Evolutionary conservation across 768 basidiomycete species (phyloP).

Genomic region (Agaricus subrufescens): DNA sequence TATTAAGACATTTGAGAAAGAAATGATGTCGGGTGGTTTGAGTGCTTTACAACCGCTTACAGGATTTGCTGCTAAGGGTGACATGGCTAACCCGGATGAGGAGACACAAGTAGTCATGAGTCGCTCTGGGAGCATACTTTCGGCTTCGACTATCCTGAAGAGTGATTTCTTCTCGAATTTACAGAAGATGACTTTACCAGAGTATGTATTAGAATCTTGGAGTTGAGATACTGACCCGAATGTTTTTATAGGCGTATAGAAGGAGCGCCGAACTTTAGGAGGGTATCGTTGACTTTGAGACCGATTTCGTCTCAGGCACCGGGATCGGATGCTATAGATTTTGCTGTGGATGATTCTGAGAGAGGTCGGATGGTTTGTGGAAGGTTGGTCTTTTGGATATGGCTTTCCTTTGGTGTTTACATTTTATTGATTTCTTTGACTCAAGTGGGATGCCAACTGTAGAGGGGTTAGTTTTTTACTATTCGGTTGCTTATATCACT

Average conservation of each 20-base stretch:
- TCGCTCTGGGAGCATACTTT: slow-evolving; percentile 81
- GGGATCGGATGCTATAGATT: slow-evolving; percentile 28
- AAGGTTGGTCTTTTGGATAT: slow-evolving; percentile 37
- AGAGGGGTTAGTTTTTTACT: slow-evolving; percentile 53
- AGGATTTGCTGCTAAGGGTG: slow-evolving; percentile 59
- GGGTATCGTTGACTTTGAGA: slow-evolving; percentile 61
- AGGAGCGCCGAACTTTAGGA: slow-evolving; percentile 91
- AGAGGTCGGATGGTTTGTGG: slow-evolving; percentile 69
- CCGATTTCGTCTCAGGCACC: slow-evolving; percentile 23
- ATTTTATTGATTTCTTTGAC: slow-evolving; percentile 1
- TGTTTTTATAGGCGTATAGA: slow-evolving; percentile 62
- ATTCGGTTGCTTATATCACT: neutral
- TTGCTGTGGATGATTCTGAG: slow-evolving; percentile 29
- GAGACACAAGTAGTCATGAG: slow-evolving; percentile 82
- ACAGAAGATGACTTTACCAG: slow-evolving; percentile 95
- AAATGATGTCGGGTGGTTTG: slow-evolving; percentile 73
- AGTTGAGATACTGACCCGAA: neutral
- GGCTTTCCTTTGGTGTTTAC: neutral
- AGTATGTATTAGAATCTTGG: slow-evolving; percentile 39
- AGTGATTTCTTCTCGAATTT: slow-evolving; percentile 91
- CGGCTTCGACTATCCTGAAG: slow-evolving; percentile 91
- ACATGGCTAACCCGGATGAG: slow-evolving; percentile 85
- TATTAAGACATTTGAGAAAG: slow-evolving; percentile 93
- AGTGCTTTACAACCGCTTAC: slow-evolving; percentile 81
- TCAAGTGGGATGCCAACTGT: slow-evolving; percentile 91